Percentiles rank a stretch among this genome's conserved stretches.
Conservation (phyloP, 805 yeast genomes). For the Suhomyces sp. region DNA sequence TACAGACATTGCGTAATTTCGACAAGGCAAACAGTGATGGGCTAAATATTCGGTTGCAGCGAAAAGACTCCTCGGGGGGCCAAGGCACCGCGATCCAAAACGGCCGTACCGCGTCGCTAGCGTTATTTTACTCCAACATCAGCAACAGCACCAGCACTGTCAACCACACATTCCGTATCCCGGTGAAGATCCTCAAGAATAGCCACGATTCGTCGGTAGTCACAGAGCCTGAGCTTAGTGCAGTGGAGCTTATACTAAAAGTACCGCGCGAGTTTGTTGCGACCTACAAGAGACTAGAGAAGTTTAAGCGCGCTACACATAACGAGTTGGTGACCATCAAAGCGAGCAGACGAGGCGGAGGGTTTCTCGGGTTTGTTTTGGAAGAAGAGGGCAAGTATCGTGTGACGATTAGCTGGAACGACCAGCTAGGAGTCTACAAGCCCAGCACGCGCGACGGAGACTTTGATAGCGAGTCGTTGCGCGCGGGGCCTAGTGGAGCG, state of each 20-base stretch:
- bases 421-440: slow-evolving; percentile 43
- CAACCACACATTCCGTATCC: slow-evolving; percentile 66
- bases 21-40: slow-evolving; percentile 53
- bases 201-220: slow-evolving; percentile 49
- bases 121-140: slow-evolving; percentile 52
- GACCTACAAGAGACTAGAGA: slow-evolving; percentile 60
- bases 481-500: slow-evolving; percentile 14
- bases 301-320: slow-evolving; percentile 50
- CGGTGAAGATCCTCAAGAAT: slow-evolving; percentile 59
- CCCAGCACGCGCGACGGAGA: slow-evolving; percentile 16
- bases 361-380: slow-evolving; percentile 49
- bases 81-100: slow-evolving; percentile 20
- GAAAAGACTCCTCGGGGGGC: slow-evolving; percentile 32
- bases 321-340: slow-evolving; percentile 47
- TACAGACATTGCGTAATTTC: slow-evolving; percentile 54
- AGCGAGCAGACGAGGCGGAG: slow-evolving; percentile 45
- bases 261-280: slow-evolving; percentile 47
- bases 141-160: slow-evolving; percentile 43
- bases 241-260: slow-evolving; percentile 55
- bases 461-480: slow-evolving; percentile 21
- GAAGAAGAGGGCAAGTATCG: slow-evolving; percentile 53
- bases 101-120: slow-evolving; percentile 49
- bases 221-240: slow-evolving; percentile 59
- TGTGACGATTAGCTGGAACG: slow-evolving; percentile 60
- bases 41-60: slow-evolving; percentile 50